These are phyloP conservation scores for Pythium periplocum DNA, from an alignment of 352 stramenopile species.

Conservation along the genomic window DNA sequence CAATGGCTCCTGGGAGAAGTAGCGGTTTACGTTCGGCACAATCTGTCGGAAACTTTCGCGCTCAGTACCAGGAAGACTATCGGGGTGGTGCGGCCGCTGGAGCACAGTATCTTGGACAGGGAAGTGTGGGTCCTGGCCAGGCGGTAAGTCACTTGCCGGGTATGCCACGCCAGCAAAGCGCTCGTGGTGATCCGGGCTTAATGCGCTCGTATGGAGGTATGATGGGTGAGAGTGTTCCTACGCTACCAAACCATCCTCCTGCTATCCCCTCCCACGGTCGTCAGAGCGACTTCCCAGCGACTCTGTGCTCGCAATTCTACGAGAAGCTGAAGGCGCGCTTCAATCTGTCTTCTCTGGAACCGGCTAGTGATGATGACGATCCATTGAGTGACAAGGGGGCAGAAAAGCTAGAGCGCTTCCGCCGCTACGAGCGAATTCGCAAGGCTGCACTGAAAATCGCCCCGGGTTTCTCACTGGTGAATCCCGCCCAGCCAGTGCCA, in stretches of 20 bases:
- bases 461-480: constrained; percentile 36
- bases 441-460: constrained; percentile 49
- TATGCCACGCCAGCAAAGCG: too few relatives aligned
- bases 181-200: neutral
- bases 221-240: too few relatives aligned
- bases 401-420: constrained; percentile 55
- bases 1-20: too few relatives aligned
- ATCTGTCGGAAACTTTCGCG: constrained; percentile 75
- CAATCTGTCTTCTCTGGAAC: constrained; percentile 63
- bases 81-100: neutral
- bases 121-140: too few relatives aligned
- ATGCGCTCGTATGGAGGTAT: too few relatives aligned
- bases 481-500: neutral
- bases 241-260: neutral
- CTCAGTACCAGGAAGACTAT: constrained; percentile 48
- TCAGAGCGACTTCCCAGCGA: constrained; percentile 43
- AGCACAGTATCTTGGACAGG: neutral
- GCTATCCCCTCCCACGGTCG: constrained; percentile 37
- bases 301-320: constrained; percentile 56
- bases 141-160: too few relatives aligned
- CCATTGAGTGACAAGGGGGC: constrained; percentile 70
- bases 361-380: constrained; percentile 63
- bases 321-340: constrained; percentile 66
- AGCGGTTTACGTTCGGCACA: constrained; percentile 49
- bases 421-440: constrained; percentile 61